Base-by-base conservation (phyloP, 1,139 yeast genomes). In the Suhomyces atakaporum region DNA sequence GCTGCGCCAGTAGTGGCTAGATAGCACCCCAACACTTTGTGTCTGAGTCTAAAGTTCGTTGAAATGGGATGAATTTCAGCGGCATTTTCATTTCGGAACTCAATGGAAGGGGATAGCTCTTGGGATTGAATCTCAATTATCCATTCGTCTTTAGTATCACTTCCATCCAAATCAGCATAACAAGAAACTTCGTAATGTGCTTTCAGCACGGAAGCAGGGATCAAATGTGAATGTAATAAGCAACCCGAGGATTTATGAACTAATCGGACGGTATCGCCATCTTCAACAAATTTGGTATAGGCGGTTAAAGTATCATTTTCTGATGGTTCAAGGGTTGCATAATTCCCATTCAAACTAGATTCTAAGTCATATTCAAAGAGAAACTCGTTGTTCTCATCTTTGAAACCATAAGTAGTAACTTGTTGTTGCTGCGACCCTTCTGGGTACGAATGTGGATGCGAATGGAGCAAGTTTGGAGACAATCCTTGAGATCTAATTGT, bases 351-450 rank as follows among this genome's bases (percentile, higher is more conserved):
- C 23, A 27, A 36, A 4, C 60, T 57, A 2, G 58, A 43, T 12
- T 48, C 55, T 29, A 60, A 49, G 37, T 58, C 72, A 45, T 69
- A 75, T 45, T 77, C 78, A 30, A 84, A 50, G 14, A 71, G 43
- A 73, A 84, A 84, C 35, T 78, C 70, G 54, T 84, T 84, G 54
- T 84, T 84, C 18, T 63, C 63, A 57, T 84, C 95, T 41, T 82
- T 79, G 55, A 73, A 80, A 0, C 88, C 88, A 56, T 84, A 84
- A 1, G 88, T 84, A 3, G 95, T 84, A 13, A 84, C 59, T 58
- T 84, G 94, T 45, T 79, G 82, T 55, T 84, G 90, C 40, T 75
- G 73, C 1, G 89, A 81, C 0, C 92, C 95, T 23, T 68, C 81
- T 4, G 92, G 94, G 51, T 83, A 84, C 2, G 59, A 47, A 50